Conservation (phyloP, 2,329 filamentous ascomycete genomes). For the Xylaria hypoxylon region DNA sequence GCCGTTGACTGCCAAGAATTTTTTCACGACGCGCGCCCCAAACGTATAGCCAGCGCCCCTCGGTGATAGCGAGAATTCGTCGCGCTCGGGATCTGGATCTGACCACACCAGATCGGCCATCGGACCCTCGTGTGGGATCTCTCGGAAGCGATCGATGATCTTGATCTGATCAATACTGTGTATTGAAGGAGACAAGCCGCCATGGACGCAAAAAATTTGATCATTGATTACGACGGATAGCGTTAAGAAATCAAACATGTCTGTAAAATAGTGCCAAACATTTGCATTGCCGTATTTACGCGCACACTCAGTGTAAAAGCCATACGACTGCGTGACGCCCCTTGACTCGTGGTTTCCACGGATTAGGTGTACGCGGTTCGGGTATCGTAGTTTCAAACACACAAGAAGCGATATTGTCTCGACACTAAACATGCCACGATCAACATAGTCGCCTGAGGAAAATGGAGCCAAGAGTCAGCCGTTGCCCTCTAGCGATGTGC, state of each 20-base stretch:
- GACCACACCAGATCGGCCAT: conserved; percentile 99
- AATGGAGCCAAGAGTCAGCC: conserved; percentile 23
- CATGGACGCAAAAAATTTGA: conserved; percentile 98
- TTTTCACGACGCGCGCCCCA: conserved; percentile 96
- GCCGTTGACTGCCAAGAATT: conserved; percentile 95
- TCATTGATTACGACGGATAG: conserved; percentile 98
- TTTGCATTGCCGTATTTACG: conserved; percentile 98
- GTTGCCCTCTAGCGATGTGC: background rate
- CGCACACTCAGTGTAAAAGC: conserved; percentile 98
- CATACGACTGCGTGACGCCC: conserved; percentile 97
- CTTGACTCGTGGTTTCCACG: conserved; percentile 98
- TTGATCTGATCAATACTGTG: conserved; percentile 99
- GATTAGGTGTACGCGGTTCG: conserved; percentile 93
- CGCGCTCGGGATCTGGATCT: conserved; percentile 94
- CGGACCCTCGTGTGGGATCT: conserved; percentile 97
- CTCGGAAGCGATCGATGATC: conserved; percentile 97
- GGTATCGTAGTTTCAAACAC: conserved; percentile 96
- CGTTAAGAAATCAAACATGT: conserved; percentile 99
- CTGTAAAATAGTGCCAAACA: conserved; percentile 99
- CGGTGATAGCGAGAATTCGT: conserved; percentile 95
- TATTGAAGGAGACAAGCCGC: conserved; percentile 87
- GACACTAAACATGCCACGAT: conserved; percentile 97
- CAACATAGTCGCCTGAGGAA: conserved; percentile 88
- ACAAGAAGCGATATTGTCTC: conserved; percentile 98
- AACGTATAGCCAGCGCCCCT: conserved; percentile 97